Evolutionary conservation across 176 grass and related monocot species (phyloP), one percentile per base, ranked within the genome.

Genomic region (Ensete ventricosum): DNA sequence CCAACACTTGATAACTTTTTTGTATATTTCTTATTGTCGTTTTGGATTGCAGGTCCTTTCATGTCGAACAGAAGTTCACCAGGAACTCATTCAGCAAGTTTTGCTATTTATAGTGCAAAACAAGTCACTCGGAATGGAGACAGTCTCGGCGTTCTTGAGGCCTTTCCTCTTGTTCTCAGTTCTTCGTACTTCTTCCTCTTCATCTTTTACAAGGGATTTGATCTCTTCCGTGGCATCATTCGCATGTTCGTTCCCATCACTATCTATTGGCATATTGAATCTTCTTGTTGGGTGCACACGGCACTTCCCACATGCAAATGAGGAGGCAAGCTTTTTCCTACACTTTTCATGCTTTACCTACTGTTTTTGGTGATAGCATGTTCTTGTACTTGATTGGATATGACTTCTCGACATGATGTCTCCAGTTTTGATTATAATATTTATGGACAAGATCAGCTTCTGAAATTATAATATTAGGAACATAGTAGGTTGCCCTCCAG

Each of bases 101-200:
- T 74, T 83, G 26, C 54, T 85, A 77, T 81, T 89, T 82, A 81
- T 89, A 9, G 53, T 76, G 57, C 58, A 89, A 50, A 80, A 53
- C 21, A 80, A 17, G 49, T 80, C 78, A n/a, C 53, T 8, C 9
- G 76, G 84, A 60, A 19, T 83, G 1, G 84, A 64, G 7, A 65
- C 64, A 48, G 64, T 73, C 50, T 23, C 80, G 20, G 77, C 27
- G 67, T 89, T 92, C 63, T 69, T 93, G 50, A 82, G 80, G 76
- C 80, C 90, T 13, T 89, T 93, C 64, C 48, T 93, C 65, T 75
- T 83, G 71, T 93, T 85, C 22, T 52, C 82, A 1, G 76, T 87
- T 49, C 81, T 93, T 72, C 86, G 74, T 54, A 89, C 84, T 13
- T 82, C 78, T 63, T 78, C 17, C 77, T 54, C 19, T 11, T 62